Conservation (phyloP, 1,284 basidiomycete species). For the Singerocomus inundabilis region DNA sequence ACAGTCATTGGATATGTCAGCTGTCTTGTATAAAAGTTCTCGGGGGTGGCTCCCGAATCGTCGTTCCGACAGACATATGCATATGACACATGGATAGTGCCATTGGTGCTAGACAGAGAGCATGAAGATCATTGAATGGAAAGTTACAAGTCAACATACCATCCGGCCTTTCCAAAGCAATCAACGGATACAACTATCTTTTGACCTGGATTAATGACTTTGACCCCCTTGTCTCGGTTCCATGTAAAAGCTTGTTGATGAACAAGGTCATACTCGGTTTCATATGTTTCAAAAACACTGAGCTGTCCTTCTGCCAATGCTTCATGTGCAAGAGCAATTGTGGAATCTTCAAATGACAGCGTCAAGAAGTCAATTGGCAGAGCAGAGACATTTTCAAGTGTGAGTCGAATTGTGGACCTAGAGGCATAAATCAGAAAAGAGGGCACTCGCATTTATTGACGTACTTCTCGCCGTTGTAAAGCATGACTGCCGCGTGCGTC, state of each 20-base stretch:
- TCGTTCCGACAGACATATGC: conserved; percentile 57
- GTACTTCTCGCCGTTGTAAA: conserved; percentile 90
- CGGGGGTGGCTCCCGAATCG: conserved; percentile 34
- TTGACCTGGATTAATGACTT: conserved; percentile 67
- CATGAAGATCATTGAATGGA: conserved; percentile 1
- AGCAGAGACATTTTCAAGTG: conserved; percentile 83
- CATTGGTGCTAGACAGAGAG: conserved; percentile 57
- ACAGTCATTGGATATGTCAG: conserved; percentile 83
- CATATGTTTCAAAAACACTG: conserved; percentile 83
- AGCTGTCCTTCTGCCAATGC: conserved; percentile 78
- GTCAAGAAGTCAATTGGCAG: conserved; percentile 84
- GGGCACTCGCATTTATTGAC: conserved; percentile 26
- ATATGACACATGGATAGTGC: conserved; percentile 82
- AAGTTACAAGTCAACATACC: conserved; percentile 52
- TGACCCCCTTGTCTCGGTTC: conserved; percentile 53
- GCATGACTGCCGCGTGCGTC: conserved; percentile 87
- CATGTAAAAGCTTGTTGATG: conserved; percentile 82
- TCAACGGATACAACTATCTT: conserved; percentile 66
- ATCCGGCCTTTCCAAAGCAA: conserved; percentile 88
- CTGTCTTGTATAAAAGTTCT: conserved; percentile 79
- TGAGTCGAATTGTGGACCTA: conserved; percentile 80
- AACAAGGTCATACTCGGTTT: conserved; percentile 82
- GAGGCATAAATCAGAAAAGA: conserved; percentile 8
- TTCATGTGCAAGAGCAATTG: conserved; percentile 72
- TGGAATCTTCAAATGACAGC: conserved; percentile 87